Conservation (phyloP, 1,284 basidiomycete species). For the Malassezia caprae region DNA sequence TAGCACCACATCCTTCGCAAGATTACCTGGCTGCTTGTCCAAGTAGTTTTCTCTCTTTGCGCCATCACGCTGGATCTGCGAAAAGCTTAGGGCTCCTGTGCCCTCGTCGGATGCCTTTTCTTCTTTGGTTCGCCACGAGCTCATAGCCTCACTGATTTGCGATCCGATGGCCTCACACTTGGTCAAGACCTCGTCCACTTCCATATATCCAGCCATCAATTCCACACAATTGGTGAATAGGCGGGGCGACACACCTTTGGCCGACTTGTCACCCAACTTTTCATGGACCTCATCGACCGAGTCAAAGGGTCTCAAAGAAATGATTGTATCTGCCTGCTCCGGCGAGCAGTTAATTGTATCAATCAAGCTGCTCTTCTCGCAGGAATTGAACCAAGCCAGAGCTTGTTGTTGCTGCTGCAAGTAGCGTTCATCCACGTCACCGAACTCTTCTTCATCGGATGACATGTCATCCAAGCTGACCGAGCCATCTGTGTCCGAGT, state of each 20-base stretch:
- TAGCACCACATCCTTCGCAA: conserved; percentile 64
- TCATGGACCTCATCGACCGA: conserved; percentile 58
- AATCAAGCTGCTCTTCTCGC: conserved; percentile 63
- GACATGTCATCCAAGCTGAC: conserved; percentile 11
- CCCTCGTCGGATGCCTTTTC: conserved; percentile 40
- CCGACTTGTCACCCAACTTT: conserved; percentile 64
- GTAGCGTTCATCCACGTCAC: conserved; percentile 25
- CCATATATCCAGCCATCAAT: conserved; percentile 74
- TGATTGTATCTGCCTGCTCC: conserved; percentile 71
- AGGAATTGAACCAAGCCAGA: conserved; percentile 71
- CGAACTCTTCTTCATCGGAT: conserved; percentile 26
- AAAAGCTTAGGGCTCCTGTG: conserved; percentile 24
- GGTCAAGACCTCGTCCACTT: conserved; percentile 78
- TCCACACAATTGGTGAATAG: conserved; percentile 81
- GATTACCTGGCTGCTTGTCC: conserved; percentile 62
- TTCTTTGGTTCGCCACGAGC: conserved; percentile 59
- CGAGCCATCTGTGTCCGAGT: conserved; percentile 13
- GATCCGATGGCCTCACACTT: conserved; percentile 75
- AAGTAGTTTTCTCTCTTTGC: conserved; percentile 52
- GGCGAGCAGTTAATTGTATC: conserved; percentile 78
- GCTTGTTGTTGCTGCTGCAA: conserved; percentile 32
- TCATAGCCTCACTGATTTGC: conserved; percentile 58
- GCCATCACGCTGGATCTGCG: conserved; percentile 25
- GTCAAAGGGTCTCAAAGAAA: conserved; percentile 68
- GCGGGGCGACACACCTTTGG: conserved; percentile 79